A percentile compares a stretch with the other conserved stretches of the same genome.
Conservation (phyloP, 768 basidiomycete species). For the Lentinus brumalis region DNA sequence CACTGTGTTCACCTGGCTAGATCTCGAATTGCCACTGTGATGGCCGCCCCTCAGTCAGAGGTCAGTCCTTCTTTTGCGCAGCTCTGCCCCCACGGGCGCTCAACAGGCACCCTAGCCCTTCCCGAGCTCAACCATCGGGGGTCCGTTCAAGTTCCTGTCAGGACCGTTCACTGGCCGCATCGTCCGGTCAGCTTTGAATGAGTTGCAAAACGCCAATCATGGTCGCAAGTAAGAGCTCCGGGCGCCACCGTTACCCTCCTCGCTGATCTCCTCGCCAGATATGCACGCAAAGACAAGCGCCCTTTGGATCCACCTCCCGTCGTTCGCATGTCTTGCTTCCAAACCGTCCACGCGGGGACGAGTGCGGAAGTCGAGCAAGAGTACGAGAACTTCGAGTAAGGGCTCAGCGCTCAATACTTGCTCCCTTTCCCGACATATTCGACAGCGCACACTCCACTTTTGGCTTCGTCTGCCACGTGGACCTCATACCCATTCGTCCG, state of each 20-base stretch:
- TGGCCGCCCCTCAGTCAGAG: no score
- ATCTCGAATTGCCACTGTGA: no score
- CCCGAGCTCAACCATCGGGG: background rate
- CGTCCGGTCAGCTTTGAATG: constrained; percentile 53
- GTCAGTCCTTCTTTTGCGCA: background rate
- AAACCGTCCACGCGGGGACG: background rate
- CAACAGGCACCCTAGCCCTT: no score
- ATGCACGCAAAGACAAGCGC: constrained; percentile 17
- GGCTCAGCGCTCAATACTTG: no score
- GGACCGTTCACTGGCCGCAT: constrained; percentile 64
- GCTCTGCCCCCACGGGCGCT: no score
- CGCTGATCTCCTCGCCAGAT: constrained; percentile 15
- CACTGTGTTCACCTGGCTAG: no score
- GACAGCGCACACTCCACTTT: constrained; percentile 21
- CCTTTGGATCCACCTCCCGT: constrained; percentile 21
- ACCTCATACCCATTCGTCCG: constrained; percentile 61
- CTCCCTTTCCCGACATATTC: no score
- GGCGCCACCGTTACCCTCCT: constrained; percentile 9
- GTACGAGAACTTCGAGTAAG: background rate
- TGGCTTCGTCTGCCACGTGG: constrained; percentile 76
- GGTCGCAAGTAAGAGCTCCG: constrained; percentile 55
- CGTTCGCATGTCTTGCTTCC: constrained; percentile 3
- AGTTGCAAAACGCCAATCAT: constrained; percentile 63
- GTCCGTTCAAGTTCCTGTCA: background rate
- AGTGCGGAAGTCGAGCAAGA: background rate